Base-by-base conservation (phyloP, 768 basidiomycete species). In the Hygrophorus pudorinus region DNA sequence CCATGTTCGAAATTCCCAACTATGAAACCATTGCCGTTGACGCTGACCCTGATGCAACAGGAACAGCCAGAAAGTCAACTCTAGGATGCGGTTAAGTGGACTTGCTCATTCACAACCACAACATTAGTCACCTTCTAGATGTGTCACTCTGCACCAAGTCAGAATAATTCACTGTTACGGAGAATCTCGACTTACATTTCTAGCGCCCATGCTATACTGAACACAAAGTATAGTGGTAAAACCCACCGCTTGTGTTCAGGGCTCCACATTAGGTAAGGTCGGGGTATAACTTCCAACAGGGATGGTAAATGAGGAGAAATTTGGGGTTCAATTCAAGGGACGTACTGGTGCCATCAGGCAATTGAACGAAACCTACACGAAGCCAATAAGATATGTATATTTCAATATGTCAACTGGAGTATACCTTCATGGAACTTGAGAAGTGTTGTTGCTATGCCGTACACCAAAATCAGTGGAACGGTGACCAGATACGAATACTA, bases 51-150 rank as follows among this genome's bases (percentile, higher is more conserved):
- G 86, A 50, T 86, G 75, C 24, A 87, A 70, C 16, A 90, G 71
- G 59, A 89, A 90, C 21, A 89, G 55, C 87, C 87, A 90, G 55
- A 88, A 89, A 0, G 79, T 68, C 11, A 89, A 70, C 57, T 87
- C 85, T 86, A 57, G 18, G 16, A 45, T 16, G 45, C 5, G 39
- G 35, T 5, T 33, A 41, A 9, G 49, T 30, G 36, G 17, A 3
- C 7, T 43, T 33, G 35, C 27, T 14, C 21, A n/a, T n/a, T 6
- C 17, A 17, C 31, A 40, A 34, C 34, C 24, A 41, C 12, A 21
- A 21, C 13, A 16, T 20, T 1, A 44, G 12, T 43, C 52, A 78
- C 85, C 85, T 78, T 90, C 86, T 21, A 89, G 72, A 61, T 89
- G 86, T 1, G 87, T 86, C 30, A 85, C 71, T 11, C 85, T 87